Evolutionary conservation across 2,329 filamentous ascomycete genomes (phyloP).

Genomic region (Plectosphaerella sp.): DNA sequence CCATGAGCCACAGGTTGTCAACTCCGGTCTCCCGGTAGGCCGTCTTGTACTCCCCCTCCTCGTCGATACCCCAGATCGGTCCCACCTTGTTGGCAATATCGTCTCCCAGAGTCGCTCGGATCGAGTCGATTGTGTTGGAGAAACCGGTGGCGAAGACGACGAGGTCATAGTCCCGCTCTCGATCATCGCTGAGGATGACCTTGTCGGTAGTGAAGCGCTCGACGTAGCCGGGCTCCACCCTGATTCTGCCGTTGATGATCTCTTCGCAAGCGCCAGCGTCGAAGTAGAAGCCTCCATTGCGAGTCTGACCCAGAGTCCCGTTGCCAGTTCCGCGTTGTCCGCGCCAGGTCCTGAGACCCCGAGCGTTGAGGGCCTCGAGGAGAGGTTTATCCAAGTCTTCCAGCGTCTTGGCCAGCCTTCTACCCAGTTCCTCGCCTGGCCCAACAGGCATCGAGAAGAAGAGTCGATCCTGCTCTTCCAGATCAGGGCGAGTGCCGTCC

Average conservation of each 20-base stretch:
- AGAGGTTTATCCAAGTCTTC: conserved; percentile 10
- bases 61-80: conserved; percentile 42
- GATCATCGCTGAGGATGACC: conserved; percentile 20
- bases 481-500: conserved; percentile 39
- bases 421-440: conserved; percentile 30
- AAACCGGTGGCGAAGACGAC: conserved; percentile 43
- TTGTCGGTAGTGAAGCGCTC: conserved; percentile 21
- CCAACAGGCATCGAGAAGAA: conserved; percentile 50
- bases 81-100: conserved; percentile 38
- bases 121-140: conserved; percentile 46
- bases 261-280: neutral
- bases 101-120: conserved; percentile 42
- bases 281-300: conserved; percentile 5
- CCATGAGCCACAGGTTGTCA: conserved; percentile 28
- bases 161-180: conserved; percentile 23
- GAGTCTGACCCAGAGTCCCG: conserved; percentile 19
- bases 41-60: conserved; percentile 36
- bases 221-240: conserved; percentile 12
- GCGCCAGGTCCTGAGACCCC: conserved; percentile 16
- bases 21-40: conserved; percentile 25
- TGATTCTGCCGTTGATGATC: neutral
- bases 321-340: conserved; percentile 25
- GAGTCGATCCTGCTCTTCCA: conserved; percentile 45
- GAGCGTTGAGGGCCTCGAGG: conserved; percentile 18
- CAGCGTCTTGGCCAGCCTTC: conserved; percentile 9